A percentile compares a stretch with the other conserved stretches of the same genome.
phyloP scores from a whole-genome alignment of 306 rosid genomes.

The Sesbania bispinosa region DNA sequence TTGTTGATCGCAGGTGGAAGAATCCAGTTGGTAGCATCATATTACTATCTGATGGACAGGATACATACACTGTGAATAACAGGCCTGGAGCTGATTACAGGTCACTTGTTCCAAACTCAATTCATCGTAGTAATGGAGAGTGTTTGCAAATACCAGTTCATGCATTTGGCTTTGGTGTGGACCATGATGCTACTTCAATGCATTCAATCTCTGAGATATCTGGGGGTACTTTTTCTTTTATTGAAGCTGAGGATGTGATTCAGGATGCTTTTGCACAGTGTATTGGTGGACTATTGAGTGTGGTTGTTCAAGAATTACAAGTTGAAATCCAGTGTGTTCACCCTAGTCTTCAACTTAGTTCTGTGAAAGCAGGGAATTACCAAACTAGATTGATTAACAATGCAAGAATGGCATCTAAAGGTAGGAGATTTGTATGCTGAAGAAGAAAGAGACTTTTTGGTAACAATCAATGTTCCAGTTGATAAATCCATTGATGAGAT shows the following conservation, averaged over 20 bases:
- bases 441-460: constrained; percentile 86
- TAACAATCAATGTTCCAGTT: constrained; percentile 68
- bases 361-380: constrained; percentile 82
- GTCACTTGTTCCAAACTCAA: constrained; percentile 65
- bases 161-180: constrained; percentile 86
- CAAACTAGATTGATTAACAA: constrained; percentile 42
- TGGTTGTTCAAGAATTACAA: constrained; percentile 79
- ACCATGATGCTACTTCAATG: constrained; percentile 82
- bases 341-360: constrained; percentile 49
- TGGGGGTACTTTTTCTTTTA: constrained; percentile 95
- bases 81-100: constrained; percentile 42
- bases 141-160: constrained; percentile 83
- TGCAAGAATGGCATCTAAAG: constrained; percentile 56
- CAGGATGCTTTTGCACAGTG: constrained; percentile 99
- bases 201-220: constrained; percentile 81
- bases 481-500: constrained; percentile 48
- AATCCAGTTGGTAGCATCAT: constrained; percentile 90
- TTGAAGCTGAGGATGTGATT: constrained; percentile 80
- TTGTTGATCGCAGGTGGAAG: constrained; percentile 71
- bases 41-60: constrained; percentile 90
- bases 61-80: constrained; percentile 46
- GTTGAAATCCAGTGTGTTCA: constrained; percentile 59
- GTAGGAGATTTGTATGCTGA: constrained; percentile 91
- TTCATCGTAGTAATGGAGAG: constrained; percentile 37
- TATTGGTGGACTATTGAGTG: constrained; percentile 93